Base-by-base conservation (phyloP, 1,139 yeast species). In the Lodderomyces beijingensis region DNA sequence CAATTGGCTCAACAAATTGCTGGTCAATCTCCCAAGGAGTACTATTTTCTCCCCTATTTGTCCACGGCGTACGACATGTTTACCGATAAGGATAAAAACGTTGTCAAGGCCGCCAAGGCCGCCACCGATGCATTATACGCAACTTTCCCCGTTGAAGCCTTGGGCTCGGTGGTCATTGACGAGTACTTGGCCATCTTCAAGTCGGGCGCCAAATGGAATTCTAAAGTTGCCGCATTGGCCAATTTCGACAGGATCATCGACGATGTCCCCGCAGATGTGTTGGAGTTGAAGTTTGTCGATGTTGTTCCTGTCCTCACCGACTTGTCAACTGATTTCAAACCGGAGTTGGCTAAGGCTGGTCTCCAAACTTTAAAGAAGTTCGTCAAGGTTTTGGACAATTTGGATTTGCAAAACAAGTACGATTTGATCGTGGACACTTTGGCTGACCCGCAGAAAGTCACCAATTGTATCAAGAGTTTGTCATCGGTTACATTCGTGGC, bases 401-500 rank as follows among this genome's bases (percentile, higher is more conserved):
- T 88, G 62, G 98, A 91, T 65, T 75, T 91, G 51, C 77, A 80
- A 37, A 88, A 91, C 48, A 84, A 95, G 56, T 82, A 77, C 54
- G 91, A 87, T 44, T 65, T 87, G 41, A 87, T 91, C 54, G 84
- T 86, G 32, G 84, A 81, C 42, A 91, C 97, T 32, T 73, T 91
- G 57, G 87, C 94, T 32, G 85, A 91, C 53, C 97, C 97, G 29
- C 72, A 71, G 45, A 84, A 83, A 54, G 95, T 89, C 32, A 84
- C 96, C 37, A 83, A 79, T 39, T 88, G 96, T 60, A 86, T 91
- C 59, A 86, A 84, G 60, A 78, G 89, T 33, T 73, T 91, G 43
- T 83, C 96, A 2, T 85, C 94, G 30, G 97, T 91, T 35, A 91
- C 98, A 0, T 91, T 91, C 58, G 98, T 91, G 32, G 96, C 98